Evolutionary conservation across 139 green algal species (phyloP).

Genomic region (Ettlia oleoabundans): DNA sequence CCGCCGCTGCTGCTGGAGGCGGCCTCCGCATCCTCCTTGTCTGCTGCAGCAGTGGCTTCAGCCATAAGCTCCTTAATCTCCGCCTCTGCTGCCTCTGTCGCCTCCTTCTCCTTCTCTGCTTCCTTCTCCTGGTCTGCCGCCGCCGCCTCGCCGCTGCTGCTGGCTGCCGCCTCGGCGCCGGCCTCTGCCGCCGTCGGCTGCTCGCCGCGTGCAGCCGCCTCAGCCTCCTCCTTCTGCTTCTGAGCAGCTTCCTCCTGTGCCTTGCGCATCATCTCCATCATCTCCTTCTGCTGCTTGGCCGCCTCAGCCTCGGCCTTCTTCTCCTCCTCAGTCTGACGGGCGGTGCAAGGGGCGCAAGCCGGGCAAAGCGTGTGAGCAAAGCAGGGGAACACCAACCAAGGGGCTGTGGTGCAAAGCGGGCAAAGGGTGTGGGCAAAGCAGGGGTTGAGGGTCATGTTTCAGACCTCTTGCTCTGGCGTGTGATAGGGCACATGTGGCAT

Average conservation of each 20-base stretch:
- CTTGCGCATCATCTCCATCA: constrained; percentile 56
- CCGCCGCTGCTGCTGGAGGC: constrained; percentile 10
- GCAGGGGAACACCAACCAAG: background rate
- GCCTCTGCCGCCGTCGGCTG: constrained; percentile 36
- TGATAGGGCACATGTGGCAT: too few species aligned
- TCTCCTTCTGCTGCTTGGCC: constrained; percentile 50
- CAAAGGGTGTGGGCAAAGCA: too few species aligned
- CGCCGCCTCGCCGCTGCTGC: constrained; percentile 55
- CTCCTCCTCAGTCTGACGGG: constrained; percentile 56
- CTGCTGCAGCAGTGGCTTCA: constrained; percentile 36
- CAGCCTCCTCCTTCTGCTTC: constrained; percentile 44
- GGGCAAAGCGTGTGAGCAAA: background rate
- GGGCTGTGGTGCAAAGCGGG: too few species aligned
- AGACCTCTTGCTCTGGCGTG: too few species aligned
- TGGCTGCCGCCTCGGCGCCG: constrained; percentile 50
- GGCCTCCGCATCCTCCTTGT: constrained; percentile 20
- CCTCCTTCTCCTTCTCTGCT: constrained; percentile 31
- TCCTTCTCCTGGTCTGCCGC: constrained; percentile 65
- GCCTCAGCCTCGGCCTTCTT: constrained; percentile 47
- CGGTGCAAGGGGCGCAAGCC: too few species aligned
- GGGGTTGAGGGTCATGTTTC: too few species aligned
- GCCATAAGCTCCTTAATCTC: constrained; percentile 39
- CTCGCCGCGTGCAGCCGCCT: constrained; percentile 42
- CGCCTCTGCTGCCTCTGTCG: constrained; percentile 23
- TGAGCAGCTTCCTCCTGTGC: constrained; percentile 72